These are phyloP conservation scores for Phytophthora sp. DNA, from an alignment of 352 stramenopile species.

Conservation along the genomic window DNA sequence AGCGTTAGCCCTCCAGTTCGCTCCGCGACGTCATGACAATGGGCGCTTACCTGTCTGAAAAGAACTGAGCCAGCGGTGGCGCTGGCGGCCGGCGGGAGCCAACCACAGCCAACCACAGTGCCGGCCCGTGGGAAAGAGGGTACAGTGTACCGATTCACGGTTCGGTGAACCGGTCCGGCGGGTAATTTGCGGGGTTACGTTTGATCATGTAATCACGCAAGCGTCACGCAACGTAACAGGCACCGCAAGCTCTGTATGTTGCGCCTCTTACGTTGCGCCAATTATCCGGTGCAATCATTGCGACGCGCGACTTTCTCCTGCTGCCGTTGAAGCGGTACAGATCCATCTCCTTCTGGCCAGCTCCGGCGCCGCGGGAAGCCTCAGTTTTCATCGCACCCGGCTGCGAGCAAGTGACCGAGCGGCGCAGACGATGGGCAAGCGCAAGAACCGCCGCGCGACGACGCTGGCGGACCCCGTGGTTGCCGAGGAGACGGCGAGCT, in stretches of 20 bases:
- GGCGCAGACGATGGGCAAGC: constrained; percentile 15
- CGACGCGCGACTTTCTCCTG: constrained; percentile 1
- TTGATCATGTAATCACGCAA: constrained; percentile 7
- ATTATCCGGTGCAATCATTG: too few relatives aligned
- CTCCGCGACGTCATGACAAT: not conserved
- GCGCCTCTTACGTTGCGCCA: too few relatives aligned
- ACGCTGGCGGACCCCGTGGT: not conserved
- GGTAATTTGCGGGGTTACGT: not conserved
- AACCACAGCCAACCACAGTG: constrained; percentile 37
- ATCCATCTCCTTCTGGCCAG: constrained; percentile 3
- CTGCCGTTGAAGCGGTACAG: constrained; percentile 1
- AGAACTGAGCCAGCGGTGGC: constrained; percentile 35
- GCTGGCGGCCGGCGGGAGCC: not conserved
- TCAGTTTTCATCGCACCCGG: constrained; percentile 6
- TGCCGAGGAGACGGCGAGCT: not conserved
- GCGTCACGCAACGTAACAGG: not conserved
- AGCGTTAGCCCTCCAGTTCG: too few relatives aligned
- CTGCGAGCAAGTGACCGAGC: not conserved
- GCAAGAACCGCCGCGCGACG: constrained; percentile 2
- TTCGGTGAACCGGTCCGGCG: constrained; percentile 2
- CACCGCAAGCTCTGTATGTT: not conserved
- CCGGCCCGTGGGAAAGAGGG: not conserved
- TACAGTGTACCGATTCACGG: constrained; percentile 2
- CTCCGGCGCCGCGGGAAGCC: not conserved
- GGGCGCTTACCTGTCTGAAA: constrained; percentile 67